phyloP scores from a whole-genome alignment of 139 green algal species.

The Chlamydomonas sphaeroides region DNA sequence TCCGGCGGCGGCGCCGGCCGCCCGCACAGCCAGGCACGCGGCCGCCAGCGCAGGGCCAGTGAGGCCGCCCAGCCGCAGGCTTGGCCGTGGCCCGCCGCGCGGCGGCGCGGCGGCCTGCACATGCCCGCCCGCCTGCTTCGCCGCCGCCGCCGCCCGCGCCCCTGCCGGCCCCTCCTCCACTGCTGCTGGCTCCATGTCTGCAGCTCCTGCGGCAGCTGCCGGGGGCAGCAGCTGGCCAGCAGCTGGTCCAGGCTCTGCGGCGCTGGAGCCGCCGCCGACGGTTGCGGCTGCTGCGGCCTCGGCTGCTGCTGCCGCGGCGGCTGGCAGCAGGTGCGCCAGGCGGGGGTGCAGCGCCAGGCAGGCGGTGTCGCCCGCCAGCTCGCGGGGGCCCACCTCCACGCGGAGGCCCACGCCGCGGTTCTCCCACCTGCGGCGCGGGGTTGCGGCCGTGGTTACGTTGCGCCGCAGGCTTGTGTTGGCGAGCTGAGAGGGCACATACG shows the following conservation, averaged over 20 bases:
- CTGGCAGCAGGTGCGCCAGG: background rate
- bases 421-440: no score
- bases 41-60: background rate
- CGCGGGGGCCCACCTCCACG: slow-evolving; percentile 1
- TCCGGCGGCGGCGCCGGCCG: no score
- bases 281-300: background rate
- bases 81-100: background rate
- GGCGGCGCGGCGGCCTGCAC: no score
- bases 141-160: background rate
- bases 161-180: background rate
- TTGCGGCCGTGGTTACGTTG: no score
- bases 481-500: no score
- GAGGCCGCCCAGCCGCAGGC: background rate
- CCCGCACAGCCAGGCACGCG: slow-evolving; percentile 1
- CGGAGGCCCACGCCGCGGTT: slow-evolving; percentile 20
- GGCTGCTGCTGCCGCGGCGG: background rate
- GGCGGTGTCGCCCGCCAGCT: background rate
- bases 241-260: no score
- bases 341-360: slow-evolving; percentile 21
- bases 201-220: background rate
- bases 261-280: no score
- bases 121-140: no score
- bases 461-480: no score
- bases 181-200: no score
- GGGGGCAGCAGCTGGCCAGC: background rate